phyloP scores from a whole-genome alignment of 805 yeast genomes.

The Zygotorulaspora florentina region DNA sequence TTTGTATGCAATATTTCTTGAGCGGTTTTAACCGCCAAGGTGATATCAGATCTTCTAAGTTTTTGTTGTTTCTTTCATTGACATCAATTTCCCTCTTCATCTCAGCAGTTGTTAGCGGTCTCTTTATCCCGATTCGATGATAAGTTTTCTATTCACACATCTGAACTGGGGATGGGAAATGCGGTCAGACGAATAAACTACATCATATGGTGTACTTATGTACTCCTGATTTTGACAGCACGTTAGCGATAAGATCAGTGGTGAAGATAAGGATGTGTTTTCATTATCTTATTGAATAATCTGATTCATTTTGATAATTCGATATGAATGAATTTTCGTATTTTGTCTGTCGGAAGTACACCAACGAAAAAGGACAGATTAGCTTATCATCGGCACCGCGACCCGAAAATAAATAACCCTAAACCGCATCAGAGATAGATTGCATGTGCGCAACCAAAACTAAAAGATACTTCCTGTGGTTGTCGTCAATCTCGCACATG shows the following conservation, averaged over 20 bases:
- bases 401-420: neutral
- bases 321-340: neutral
- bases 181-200: neutral
- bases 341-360: neutral
- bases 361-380: neutral
- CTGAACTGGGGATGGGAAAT: no score
- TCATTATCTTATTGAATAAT: neutral
- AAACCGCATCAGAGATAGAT: neutral
- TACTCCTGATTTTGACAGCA: neutral
- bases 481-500: no score
- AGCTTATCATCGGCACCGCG: neutral
- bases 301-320: neutral
- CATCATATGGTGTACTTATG: neutral
- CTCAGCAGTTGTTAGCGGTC: neutral
- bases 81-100: constrained; percentile 5
- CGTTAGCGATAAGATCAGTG: neutral
- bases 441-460: neutral
- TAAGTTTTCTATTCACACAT: no score
- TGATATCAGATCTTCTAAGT: constrained; percentile 7
- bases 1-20: constrained; percentile 8
- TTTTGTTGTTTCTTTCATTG: constrained; percentile 11
- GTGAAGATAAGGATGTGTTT: neutral
- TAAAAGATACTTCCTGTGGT: no score
- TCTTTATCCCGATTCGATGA: neutral
- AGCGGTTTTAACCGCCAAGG: constrained; percentile 4